phyloP scores from a whole-genome alignment of 2,329 filamentous ascomycete species.

The Anthostomella pinea region DNA sequence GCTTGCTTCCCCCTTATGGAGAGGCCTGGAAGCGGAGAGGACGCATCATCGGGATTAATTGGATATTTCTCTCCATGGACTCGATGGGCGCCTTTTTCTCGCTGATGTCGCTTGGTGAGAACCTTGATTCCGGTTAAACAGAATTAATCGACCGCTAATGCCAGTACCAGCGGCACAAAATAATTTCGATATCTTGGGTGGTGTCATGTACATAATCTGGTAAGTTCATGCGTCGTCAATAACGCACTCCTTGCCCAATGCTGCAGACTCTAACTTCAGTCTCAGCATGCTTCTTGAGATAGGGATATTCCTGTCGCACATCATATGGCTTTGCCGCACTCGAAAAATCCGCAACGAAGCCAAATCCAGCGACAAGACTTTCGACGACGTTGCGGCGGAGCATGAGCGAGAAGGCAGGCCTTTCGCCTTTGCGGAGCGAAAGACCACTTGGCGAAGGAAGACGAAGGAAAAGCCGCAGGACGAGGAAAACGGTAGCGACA shows the following conservation, averaged over 20 bases:
- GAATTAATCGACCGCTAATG: neutral
- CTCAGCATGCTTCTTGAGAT: conserved; percentile 53
- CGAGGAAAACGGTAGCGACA: conserved; percentile 11
- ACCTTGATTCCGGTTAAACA: neutral
- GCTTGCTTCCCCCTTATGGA: conserved; percentile 58
- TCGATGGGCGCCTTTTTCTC: conserved; percentile 62
- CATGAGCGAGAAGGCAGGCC: conserved; percentile 29
- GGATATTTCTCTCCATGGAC: conserved; percentile 57
- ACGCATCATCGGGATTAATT: conserved; percentile 60
- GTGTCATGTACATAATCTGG: conserved; percentile 59
- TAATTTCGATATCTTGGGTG: conserved; percentile 59
- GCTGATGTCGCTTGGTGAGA: conserved; percentile 56
- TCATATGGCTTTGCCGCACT: conserved; percentile 57
- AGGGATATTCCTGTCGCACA: conserved; percentile 58
- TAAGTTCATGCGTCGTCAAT: conserved; percentile 41
- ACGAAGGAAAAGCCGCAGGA: conserved; percentile 5
- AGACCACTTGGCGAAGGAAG: conserved; percentile 9
- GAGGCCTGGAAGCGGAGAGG: conserved; percentile 61
- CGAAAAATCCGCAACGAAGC: conserved; percentile 50
- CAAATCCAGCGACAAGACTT: conserved; percentile 47
- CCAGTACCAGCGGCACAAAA: conserved; percentile 50
- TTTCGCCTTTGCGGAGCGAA: conserved; percentile 38
- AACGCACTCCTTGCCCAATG: too few relatives aligned
- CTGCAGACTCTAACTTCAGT: conserved; percentile 8
- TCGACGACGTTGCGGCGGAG: conserved; percentile 50